Base-by-base conservation (phyloP, 345 rosid species). In the Citrus hindsii region DNA sequence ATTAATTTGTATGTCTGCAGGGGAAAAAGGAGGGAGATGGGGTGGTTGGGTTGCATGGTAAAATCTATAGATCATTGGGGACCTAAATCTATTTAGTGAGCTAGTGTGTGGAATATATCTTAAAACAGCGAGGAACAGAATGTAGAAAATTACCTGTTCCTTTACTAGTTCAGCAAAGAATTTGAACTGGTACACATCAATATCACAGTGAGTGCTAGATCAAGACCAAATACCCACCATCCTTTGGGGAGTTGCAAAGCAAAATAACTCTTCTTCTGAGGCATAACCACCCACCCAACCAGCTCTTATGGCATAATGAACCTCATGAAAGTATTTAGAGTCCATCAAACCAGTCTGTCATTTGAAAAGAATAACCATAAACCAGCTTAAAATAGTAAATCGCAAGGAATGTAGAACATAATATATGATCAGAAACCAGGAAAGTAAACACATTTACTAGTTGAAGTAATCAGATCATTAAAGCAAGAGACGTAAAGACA, bases 281-380 rank as follows among this genome's bases (percentile, higher is more conserved):
- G 99, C 97, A 96, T 96, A 73, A 82, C 99, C 99, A 94, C 79
- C 99, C 99, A 32, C 99, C 99, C 88, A 96, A 87, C 99, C 99
- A 96, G 86, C 92, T 96, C 85, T 96, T 94, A 79, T 94, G 98
- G 84, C 99, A 96, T 79, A n/a, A 96, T 94, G 83, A 89, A 90
- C 86, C 99, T 91, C 98, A 96, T 96, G 81, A 96, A 96, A 78
- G 99, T 96, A 82, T 96, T 86, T 79, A 96, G n/a, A n/a, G 95
- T 61, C 98, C 99, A 82, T 96, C 99, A 58, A 96, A 96, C 99
- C 99, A 96, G 84, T 96, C 99, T 96, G 88, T 67, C 61, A 80
- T 65, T 64, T 22, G 16, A 63, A 51, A 67, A 37, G 10, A 40
- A 78, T 33, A n/a, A 67, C 55, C 74, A 72, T 38, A 38, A 25